These are phyloP conservation scores for Colletotrichum camelliae DNA, from an alignment of 2,329 filamentous ascomycete species.

Conservation along the genomic window DNA sequence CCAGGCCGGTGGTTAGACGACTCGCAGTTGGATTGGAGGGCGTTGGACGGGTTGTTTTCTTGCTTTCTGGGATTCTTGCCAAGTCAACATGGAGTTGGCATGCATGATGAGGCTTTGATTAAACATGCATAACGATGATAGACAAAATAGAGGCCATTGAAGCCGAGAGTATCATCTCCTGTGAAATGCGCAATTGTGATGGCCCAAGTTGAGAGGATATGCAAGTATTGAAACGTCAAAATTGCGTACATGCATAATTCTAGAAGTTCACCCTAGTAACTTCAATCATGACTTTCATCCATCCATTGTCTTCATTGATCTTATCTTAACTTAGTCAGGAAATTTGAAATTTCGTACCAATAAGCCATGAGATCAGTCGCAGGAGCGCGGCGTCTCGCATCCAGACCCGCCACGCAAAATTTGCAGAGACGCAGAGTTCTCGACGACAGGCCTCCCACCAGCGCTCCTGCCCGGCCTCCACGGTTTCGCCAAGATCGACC, in stretches of 20 bases:
- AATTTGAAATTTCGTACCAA: not conserved
- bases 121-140: constrained; percentile 4
- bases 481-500: not conserved
- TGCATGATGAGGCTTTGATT: constrained; percentile 15
- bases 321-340: not conserved
- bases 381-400: not conserved
- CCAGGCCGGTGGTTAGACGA: constrained; percentile 45
- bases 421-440: not conserved
- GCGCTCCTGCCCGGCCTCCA: not conserved
- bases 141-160: constrained; percentile 14
- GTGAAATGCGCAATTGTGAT: not conserved
- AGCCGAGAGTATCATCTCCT: not conserved
- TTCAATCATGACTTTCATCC: not conserved
- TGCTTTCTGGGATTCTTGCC: not conserved
- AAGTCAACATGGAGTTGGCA: not conserved
- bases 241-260: not conserved
- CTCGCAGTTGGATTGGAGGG: not conserved
- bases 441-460: not conserved
- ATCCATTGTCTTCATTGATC: not conserved
- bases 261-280: not conserved
- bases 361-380: not conserved
- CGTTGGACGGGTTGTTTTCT: not conserved
- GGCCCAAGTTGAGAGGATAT: not conserved
- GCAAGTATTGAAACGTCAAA: not conserved
- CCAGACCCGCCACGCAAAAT: not conserved